Percentiles rank a stretch among this genome's conserved stretches.
Conservation (phyloP, 345 rosid genomes). For the Noccaea bulbosa region DNA sequence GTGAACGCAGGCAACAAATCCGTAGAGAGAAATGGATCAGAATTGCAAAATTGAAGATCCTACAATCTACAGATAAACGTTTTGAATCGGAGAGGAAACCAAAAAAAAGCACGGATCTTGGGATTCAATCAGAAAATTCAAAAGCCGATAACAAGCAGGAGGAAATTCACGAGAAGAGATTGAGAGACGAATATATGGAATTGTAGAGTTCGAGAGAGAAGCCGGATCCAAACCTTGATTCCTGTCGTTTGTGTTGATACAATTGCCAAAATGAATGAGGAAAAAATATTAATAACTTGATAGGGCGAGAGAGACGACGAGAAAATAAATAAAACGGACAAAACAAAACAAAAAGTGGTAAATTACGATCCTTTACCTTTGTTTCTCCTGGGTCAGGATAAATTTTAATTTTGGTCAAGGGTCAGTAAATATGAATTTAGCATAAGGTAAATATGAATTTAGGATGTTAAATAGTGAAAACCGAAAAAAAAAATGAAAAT, state of each 20-base stretch:
- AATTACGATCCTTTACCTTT: background rate
- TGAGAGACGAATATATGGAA: slow-evolving; percentile 5
- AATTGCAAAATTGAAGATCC: background rate
- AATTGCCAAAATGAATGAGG: slow-evolving; percentile 5
- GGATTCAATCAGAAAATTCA: slow-evolving; percentile 1
- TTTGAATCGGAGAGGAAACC: background rate
- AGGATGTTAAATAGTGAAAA: too few species aligned
- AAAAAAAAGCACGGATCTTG: slow-evolving; percentile 18
- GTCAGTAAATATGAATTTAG: background rate
- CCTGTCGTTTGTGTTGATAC: slow-evolving; percentile 14
- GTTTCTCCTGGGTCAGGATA: background rate
- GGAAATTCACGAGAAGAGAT: background rate
- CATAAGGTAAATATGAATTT: too few species aligned
- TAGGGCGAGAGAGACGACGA: background rate
- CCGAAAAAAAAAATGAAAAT: background rate
- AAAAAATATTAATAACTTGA: background rate
- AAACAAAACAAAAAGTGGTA: background rate
- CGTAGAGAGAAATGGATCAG: background rate
- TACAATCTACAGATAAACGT: background rate
- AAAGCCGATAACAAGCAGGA: background rate
- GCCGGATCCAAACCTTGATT: slow-evolving; percentile 39
- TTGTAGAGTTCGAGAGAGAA: slow-evolving; percentile 6
- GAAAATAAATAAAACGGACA: background rate
- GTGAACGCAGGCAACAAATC: background rate
- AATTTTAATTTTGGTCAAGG: background rate